phyloP scores from a whole-genome alignment of 2,329 filamentous ascomycete genomes.

The Claviceps quebecensis region DNA sequence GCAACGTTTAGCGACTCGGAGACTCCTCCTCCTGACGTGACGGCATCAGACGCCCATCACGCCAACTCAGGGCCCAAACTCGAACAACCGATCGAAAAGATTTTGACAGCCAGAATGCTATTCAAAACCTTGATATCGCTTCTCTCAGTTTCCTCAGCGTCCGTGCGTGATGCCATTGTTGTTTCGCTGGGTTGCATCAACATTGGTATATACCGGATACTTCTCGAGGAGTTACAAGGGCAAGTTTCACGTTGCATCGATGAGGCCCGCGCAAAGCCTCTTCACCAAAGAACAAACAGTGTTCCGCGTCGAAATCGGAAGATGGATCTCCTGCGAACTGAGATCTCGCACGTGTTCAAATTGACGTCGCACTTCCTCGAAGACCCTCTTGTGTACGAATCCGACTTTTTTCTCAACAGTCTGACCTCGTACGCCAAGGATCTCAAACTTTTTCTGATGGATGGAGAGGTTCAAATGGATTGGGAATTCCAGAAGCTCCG shows the following conservation, averaged over 20 bases:
- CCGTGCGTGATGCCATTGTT: conserved; percentile 81
- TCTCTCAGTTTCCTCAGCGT: conserved; percentile 62
- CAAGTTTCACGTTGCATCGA: conserved; percentile 78
- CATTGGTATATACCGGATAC: conserved; percentile 76
- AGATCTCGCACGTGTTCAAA: conserved; percentile 93
- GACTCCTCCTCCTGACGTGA: conserved; percentile 24
- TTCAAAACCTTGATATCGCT: conserved; percentile 89
- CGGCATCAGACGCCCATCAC: conserved; percentile 52
- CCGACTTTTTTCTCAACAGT: conserved; percentile 84
- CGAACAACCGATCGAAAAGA: conserved; percentile 51
- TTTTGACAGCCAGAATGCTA: conserved; percentile 74
- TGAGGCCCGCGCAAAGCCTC: conserved; percentile 70
- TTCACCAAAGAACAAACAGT: conserved; percentile 77
- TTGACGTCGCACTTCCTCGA: conserved; percentile 82
- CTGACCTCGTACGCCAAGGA: conserved; percentile 84
- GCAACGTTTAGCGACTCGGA: conserved; percentile 83
- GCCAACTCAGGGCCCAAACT: conserved; percentile 65
- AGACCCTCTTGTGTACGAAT: conserved; percentile 61
- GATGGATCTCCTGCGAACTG: conserved; percentile 77
- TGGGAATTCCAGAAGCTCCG: conserved; percentile 87
- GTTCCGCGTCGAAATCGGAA: conserved; percentile 68
- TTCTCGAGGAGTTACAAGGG: conserved; percentile 80
- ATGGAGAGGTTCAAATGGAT: conserved; percentile 86
- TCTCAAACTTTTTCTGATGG: conserved; percentile 85
- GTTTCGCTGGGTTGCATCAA: conserved; percentile 90